Evolutionary conservation across 768 basidiomycete species (phyloP).

Genomic region (Termitomyces bulborhizus): DNA sequence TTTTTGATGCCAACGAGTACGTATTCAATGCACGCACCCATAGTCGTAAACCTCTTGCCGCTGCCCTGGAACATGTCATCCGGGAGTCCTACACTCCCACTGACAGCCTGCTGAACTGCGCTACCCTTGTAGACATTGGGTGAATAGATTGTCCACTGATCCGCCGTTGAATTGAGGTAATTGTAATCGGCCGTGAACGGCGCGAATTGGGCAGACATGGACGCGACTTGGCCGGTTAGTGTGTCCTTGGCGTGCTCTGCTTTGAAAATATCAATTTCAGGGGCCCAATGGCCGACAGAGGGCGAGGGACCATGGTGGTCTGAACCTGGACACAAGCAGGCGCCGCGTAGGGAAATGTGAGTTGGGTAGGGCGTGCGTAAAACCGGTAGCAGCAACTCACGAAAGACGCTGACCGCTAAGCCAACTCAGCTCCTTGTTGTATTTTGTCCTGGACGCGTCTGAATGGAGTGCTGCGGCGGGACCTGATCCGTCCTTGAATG

Average conservation of each 20-base stretch:
- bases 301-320: slow-evolving; percentile 72
- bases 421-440: too few relatives aligned
- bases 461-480: too few relatives aligned
- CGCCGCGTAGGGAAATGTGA: slow-evolving; percentile 24
- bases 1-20: too few relatives aligned
- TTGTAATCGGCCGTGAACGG: too few relatives aligned
- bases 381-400: too few relatives aligned
- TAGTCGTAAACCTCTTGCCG: slow-evolving; percentile 6
- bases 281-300: slow-evolving; percentile 58
- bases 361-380: slow-evolving; percentile 26
- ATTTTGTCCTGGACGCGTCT: too few relatives aligned
- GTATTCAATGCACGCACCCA: not conserved
- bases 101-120: not conserved
- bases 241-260: slow-evolving; percentile 56
- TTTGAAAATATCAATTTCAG: slow-evolving; percentile 83
- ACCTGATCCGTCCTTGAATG: slow-evolving; percentile 37
- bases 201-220: too few relatives aligned
- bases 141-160: not conserved
- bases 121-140: not conserved
- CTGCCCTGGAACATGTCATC: slow-evolving; percentile 13
- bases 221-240: too few relatives aligned
- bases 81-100: not conserved
- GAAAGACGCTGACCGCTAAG: too few relatives aligned
- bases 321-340: slow-evolving; percentile 69
- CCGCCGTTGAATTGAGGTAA: not conserved